Evolutionary conservation across 306 rosid genomes (phyloP).

Genomic region (Corylus heterophylla): DNA sequence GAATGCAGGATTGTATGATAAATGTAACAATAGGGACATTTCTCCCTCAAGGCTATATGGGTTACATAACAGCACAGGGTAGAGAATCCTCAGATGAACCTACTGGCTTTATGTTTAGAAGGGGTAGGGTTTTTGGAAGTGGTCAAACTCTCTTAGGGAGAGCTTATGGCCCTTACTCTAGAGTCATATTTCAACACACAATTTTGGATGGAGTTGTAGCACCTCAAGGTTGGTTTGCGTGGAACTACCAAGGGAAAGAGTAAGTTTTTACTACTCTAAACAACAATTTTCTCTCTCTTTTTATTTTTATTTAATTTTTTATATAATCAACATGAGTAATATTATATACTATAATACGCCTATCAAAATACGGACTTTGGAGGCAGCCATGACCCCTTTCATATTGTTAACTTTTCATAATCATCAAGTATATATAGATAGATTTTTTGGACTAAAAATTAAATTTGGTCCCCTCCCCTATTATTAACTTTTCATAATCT

Average conservation of each 20-base stretch:
- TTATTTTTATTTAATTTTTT: background rate
- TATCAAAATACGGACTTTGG: too few relatives aligned
- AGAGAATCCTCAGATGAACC: constrained; percentile 3
- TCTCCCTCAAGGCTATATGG: background rate
- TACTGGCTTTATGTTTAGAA: constrained; percentile 44
- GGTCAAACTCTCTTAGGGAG: constrained; percentile 34
- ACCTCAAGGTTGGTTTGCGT: constrained; percentile 47
- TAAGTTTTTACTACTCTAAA: constrained; percentile 9
- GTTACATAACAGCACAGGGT: constrained; percentile 47
- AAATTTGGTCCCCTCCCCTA: too few relatives aligned
- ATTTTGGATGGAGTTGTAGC: constrained; percentile 7
- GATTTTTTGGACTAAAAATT: too few relatives aligned
- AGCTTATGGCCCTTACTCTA: constrained; percentile 43
- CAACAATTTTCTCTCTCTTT: background rate
- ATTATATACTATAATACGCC: background rate
- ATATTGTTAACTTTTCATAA: too few relatives aligned
- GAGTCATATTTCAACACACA: constrained; percentile 41
- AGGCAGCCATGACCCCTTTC: too few relatives aligned
- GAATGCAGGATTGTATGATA: constrained; percentile 22
- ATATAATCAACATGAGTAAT: background rate
- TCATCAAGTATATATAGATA: too few relatives aligned
- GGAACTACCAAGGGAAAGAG: constrained; percentile 14
- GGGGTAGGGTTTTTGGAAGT: constrained; percentile 24
- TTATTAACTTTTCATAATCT: too few relatives aligned
- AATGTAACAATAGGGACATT: constrained; percentile 19